phyloP scores from a whole-genome alignment of 148 eudicot species.

The Diospyros lotus region DNA sequence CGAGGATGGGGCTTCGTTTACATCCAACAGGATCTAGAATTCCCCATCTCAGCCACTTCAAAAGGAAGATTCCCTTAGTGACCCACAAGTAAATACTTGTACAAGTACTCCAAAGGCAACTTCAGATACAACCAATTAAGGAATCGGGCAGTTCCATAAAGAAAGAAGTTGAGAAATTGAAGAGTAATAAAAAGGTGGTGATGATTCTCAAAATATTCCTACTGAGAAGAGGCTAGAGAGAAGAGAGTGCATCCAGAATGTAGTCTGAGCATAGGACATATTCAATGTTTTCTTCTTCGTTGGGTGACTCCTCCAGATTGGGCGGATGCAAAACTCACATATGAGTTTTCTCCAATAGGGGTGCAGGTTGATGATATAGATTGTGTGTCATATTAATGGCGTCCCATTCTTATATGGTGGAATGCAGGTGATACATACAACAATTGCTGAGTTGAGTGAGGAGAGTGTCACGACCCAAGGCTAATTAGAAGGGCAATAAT shows the following conservation, averaged over 20 bases:
- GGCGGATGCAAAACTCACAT: no score
- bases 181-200: conserved; percentile 59
- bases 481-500: no score
- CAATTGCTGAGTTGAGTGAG: no score
- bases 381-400: no score
- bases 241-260: conserved; percentile 30
- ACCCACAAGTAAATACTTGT: conserved; percentile 34
- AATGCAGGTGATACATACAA: no score
- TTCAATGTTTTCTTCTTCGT: no score
- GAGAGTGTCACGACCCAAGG: no score
- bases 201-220: conserved; percentile 31
- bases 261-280: conserved; percentile 34
- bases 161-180: conserved; percentile 42
- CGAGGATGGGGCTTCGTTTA: conserved; percentile 59
- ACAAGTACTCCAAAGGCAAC: conserved; percentile 26
- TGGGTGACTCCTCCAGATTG: no score
- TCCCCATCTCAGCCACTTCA: conserved; percentile 33
- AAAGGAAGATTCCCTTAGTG: conserved; percentile 45
- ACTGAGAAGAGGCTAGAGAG: conserved; percentile 38
- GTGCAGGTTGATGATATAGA: no score
- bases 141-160: conserved; percentile 43
- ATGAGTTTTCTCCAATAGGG: no score
- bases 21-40: conserved; percentile 53
- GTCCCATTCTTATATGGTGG: no score
- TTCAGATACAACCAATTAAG: conserved; percentile 17